Base-by-base conservation (phyloP, 2,329 filamentous ascomycete species). In the Paecilomyces sp. region DNA sequence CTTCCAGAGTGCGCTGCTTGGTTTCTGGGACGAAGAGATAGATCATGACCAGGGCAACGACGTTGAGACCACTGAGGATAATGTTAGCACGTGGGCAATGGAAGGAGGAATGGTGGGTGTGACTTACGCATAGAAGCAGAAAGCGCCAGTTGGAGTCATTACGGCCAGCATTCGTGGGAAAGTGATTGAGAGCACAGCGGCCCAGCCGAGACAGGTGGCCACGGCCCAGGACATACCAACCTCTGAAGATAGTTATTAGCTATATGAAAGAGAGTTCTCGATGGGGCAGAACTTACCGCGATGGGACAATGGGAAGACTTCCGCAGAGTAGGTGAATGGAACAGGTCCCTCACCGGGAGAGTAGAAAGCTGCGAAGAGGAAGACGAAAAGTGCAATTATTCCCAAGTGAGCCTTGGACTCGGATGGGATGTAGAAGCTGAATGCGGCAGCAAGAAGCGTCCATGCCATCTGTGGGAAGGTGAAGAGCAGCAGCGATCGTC, bases 391-490 rank as follows among this genome's bases (percentile, higher is more conserved):
- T 0, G 84, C 83, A 53, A 88, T 81, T 0, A 83, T 70, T 0
- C 74, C 83, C 12, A 85, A 75, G 59, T 82, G 79, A 0, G 79
- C 76, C 0, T 67, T 77, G 24, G 68, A 75, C 0, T 71, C 66
- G 30, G 66, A 63, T 0, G 75, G 74, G 22, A 86, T 80, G 47
- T 83, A 77, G 57, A 83, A 85, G 65, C 80, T 84, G 54, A 88
- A 79, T 3, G 83, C 85, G n/a, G 83, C 84, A 0, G 83, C 83
- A 0, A 88, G 77, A n/a, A 88, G 73, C 3, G 84, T 85, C 84
- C 85, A 87, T 12, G 83, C 83, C 85, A 88, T 88, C 61, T 87
- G 80, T 0, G 85, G 85, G 67, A 88, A 88, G 2, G 86, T 88
- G 71, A 88, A 87, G 0, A 87, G 74, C 1, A 88, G 77, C 12